phyloP scores from a whole-genome alignment of 1,284 basidiomycete species.

The Leccinum griseonigrum region DNA sequence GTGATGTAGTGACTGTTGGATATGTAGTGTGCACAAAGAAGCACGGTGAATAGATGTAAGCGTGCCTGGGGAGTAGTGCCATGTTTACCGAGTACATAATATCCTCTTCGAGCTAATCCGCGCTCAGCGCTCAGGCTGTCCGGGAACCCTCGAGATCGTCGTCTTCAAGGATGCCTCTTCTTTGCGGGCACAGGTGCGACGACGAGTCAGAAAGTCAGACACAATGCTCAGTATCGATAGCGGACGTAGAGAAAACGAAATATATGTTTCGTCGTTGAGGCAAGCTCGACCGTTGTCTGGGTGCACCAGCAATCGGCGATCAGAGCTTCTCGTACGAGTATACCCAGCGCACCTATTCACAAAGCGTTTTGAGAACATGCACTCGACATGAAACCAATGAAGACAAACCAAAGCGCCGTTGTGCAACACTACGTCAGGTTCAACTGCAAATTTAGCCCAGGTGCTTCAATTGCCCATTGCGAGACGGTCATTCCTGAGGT shows the following conservation, averaged over 20 bases:
- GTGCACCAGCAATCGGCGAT: constrained; percentile 79
- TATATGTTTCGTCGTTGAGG: constrained; percentile 71
- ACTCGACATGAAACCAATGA: not conserved
- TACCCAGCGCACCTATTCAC: constrained; percentile 90
- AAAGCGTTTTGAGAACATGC: not conserved
- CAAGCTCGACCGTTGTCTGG: constrained; percentile 80
- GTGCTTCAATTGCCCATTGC: constrained; percentile 60
- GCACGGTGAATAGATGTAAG: too few species aligned
- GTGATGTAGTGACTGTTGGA: too few species aligned
- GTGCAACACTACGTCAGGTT: constrained; percentile 88
- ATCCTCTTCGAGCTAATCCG: constrained; percentile 69
- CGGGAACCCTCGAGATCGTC: constrained; percentile 92
- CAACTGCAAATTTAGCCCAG: constrained; percentile 71
- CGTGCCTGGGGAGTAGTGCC: too few species aligned
- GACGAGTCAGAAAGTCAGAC: constrained; percentile 82
- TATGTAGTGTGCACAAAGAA: too few species aligned
- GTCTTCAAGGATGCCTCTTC: constrained; percentile 77
- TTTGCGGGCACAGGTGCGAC: constrained; percentile 42
- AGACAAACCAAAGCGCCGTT: constrained; percentile 89
- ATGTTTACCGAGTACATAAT: constrained; percentile 25
- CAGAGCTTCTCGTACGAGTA: constrained; percentile 96
- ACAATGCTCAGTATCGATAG: constrained; percentile 90
- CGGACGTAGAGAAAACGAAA: constrained; percentile 94
- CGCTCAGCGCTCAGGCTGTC: constrained; percentile 41
- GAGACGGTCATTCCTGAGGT: constrained; percentile 76